These are phyloP conservation scores for Glarea lozoyensis DNA, from an alignment of 495 filamentous ascomycete species.

Conservation along the genomic window DNA sequence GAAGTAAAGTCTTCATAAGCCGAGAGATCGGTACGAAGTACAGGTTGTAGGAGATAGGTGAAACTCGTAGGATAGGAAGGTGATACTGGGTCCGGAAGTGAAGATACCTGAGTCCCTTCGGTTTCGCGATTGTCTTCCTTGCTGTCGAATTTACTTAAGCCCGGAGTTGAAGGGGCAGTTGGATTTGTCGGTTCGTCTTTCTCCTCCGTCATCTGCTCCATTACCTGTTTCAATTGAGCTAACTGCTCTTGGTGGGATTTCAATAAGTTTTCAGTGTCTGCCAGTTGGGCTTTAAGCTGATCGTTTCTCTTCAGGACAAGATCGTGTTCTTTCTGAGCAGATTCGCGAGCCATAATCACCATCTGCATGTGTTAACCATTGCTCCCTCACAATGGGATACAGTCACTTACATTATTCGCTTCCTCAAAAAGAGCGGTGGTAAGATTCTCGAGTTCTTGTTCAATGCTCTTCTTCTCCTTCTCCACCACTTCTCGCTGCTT, in stretches of 20 bases:
- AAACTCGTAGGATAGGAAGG: constrained; percentile 83
- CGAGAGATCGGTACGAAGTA: constrained; percentile 71
- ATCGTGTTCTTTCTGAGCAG: constrained; percentile 61
- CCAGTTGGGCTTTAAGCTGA: constrained; percentile 66
- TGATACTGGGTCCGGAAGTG: constrained; percentile 46
- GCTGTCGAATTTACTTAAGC: constrained; percentile 32
- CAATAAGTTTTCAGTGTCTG: constrained; percentile 78
- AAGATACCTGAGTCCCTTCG: constrained; percentile 34
- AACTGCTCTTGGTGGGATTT: constrained; percentile 90
- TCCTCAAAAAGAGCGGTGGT: constrained; percentile 91
- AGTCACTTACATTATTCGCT: constrained; percentile 64
- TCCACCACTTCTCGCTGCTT: constrained; percentile 49
- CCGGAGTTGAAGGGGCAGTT: constrained; percentile 58
- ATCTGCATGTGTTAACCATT: constrained; percentile 49
- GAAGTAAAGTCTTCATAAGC: constrained; percentile 81
- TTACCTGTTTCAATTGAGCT: constrained; percentile 77
- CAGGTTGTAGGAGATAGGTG: constrained; percentile 68
- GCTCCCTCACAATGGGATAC: not conserved
- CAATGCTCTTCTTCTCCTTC: constrained; percentile 64
- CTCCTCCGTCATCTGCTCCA: constrained; percentile 77
- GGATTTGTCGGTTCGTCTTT: constrained; percentile 48
- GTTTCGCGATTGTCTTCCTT: constrained; percentile 31
- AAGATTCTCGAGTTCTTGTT: constrained; percentile 77
- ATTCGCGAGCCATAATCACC: constrained; percentile 68
- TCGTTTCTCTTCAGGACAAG: constrained; percentile 68